These are phyloP conservation scores for Ogataea hybrid DNA, from an alignment of 1,139 yeast genomes.

Conservation along the genomic window DNA sequence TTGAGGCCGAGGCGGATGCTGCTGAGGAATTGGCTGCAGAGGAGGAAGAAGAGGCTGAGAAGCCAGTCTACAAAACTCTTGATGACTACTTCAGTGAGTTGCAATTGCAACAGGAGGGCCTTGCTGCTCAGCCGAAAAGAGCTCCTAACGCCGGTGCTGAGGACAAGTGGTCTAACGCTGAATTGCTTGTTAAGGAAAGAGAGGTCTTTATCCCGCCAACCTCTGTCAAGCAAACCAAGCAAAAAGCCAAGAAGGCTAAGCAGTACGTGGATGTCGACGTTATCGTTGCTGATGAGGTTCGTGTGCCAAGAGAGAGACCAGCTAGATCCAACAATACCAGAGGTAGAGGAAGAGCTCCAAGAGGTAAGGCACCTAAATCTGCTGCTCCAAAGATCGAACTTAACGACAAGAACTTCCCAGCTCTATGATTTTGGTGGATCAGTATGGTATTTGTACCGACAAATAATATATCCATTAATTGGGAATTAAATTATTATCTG, in stretches of 20 bases:
- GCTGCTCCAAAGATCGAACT: slow-evolving; percentile 35
- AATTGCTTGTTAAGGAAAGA: slow-evolving; percentile 55
- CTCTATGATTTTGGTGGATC: slow-evolving; percentile 35
- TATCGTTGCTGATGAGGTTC: slow-evolving; percentile 53
- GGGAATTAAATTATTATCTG: neutral
- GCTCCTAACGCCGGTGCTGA: slow-evolving; percentile 61
- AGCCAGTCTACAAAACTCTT: slow-evolving; percentile 51
- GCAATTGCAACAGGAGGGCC: slow-evolving; percentile 45
- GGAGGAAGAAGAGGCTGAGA: slow-evolving; percentile 38
- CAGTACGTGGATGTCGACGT: slow-evolving; percentile 66
- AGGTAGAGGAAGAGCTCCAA: slow-evolving; percentile 22
- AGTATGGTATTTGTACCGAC: slow-evolving; percentile 4
- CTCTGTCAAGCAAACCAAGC: slow-evolving; percentile 56
- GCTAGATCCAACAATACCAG: slow-evolving; percentile 19
- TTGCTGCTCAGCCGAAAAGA: slow-evolving; percentile 46
- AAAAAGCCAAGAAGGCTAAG: slow-evolving; percentile 69
- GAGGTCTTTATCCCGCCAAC: slow-evolving; percentile 58
- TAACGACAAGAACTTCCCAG: slow-evolving; percentile 64
- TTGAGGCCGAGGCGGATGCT: slow-evolving; percentile 64
- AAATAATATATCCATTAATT: slow-evolving; percentile 6
- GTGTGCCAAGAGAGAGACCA: slow-evolving; percentile 19
- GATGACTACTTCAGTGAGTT: slow-evolving; percentile 73
- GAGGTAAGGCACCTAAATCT: slow-evolving; percentile 23
- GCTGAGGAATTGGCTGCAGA: slow-evolving; percentile 44
- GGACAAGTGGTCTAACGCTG: slow-evolving; percentile 55